Base-by-base conservation (phyloP, 176 grass and related monocot genomes). In the Dactylis glomerata region DNA sequence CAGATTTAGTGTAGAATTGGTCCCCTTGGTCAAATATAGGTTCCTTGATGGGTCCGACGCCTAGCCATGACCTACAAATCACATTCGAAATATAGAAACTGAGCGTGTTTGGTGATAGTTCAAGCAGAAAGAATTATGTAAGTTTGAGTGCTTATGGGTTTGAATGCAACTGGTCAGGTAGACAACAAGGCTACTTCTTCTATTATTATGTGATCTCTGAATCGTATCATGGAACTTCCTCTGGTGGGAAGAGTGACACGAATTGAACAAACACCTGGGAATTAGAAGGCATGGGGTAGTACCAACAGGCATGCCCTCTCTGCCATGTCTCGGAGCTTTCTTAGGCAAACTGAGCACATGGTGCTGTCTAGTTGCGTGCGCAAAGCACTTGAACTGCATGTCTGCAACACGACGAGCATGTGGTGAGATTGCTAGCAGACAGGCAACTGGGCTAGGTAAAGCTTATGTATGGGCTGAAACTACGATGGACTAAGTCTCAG, bases 271-370 rank as follows among this genome's bases (percentile, higher is more conserved):
- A 78, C 83, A 71, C 28, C 19, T 52, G 56, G 45, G 56, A 56
- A 45, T 8, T 83, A 76, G 41, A 82, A 46, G 22, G 83, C 44
- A 86, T 82, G 83, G 33, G 55, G 56, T 77, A 65, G 6, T 30
- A 55, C 13, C 69, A 81, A 27, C 80, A 81, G 16, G 51, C 51
- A 64, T 61, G 10, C 55, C 26, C 62, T 13, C 23, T 41, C 52
- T 22, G 44, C 42, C 55, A 59, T 87, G 80, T 73, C 38, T 9
- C 50, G 14, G 52, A 58, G 77, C 83, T 85, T 89, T 72, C 13
- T 33, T 82, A 13, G 70, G 78, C 52, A 77, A 77, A 86, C 72
- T 73, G 67, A 40, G 54, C 73, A 73, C 73, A 78, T 89, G 78
- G 24, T 70, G 44, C 76, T 76, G 77, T 61, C 57, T 57, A 42